Base-by-base conservation (phyloP, 805 yeast species). In the Pichia nanzhaoensis region DNA sequence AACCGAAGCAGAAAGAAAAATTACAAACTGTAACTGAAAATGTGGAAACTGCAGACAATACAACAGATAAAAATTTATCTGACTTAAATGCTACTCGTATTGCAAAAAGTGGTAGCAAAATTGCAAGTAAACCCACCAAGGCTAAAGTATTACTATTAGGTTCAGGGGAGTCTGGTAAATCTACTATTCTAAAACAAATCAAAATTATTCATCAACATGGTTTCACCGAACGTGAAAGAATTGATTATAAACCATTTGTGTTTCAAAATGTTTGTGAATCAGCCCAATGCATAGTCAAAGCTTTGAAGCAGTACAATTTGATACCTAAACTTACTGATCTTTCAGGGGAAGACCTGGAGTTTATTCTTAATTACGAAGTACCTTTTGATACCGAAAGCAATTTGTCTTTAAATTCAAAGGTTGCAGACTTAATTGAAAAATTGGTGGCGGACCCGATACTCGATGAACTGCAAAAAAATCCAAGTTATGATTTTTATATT, bases 141-240 rank as follows among this genome's bases (percentile, higher is more conserved):
- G 78, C 81, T 44, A 89, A 89, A 60, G 80, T 90, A 39, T 68
- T 90, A 32, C 69, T 90, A 30, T 65, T 84, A 40, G 93, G 99
- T 5, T 84, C 96, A 0, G 99, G 98, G 14, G 95, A 84, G 58
- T 73, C 82, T 50, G 95, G 95, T 4, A 85, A 84, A 58, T 80
- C 89, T 7, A 84, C 95, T 16, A 79, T 84, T 43, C 76, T 85
- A 43, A 85, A 84, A 60, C 95, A 84, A 61, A 85, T 85, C 79
- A 84, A 83, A 58, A 83, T 83, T 47, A 67, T 83, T 41, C 87
- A 84, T 58, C 84, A 82, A 57, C 71, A 78, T 53, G 90, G 90
- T 8, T 84, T 79, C 58, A 63, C 80, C 42, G 67, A 80, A 61
- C 81, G 82, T 39, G 97, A 89, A 60, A 64, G 83, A 22, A 67